These are phyloP conservation scores for Eimeria maxima DNA, from an alignment of 169 alveolate genomes.

Conservation along the genomic window DNA sequence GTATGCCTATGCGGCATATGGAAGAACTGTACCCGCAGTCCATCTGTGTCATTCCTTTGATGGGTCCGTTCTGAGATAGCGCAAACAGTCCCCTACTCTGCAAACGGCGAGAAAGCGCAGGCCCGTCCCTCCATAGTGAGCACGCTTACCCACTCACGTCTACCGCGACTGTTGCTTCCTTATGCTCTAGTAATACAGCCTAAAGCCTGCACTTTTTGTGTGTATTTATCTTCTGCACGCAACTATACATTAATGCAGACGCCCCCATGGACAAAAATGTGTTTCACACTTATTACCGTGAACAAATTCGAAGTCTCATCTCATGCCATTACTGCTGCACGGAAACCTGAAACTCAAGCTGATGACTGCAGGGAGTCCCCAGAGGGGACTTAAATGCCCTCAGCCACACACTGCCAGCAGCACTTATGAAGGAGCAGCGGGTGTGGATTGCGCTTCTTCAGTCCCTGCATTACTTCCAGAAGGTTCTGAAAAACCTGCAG, in stretches of 20 bases:
- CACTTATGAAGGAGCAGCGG: conserved; percentile 30
- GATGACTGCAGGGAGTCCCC: not conserved
- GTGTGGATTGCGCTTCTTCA: conserved; percentile 6
- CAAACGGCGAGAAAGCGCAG: not conserved
- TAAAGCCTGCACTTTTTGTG: not conserved
- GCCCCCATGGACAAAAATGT: not conserved
- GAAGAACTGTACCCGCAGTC: not conserved
- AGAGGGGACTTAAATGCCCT: not conserved
- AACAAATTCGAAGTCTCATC: not conserved
- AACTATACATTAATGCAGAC: not conserved
- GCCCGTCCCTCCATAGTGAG: not conserved
- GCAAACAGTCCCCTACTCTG: not conserved
- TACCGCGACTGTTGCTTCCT: not conserved
- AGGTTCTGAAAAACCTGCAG: conserved; percentile 19
- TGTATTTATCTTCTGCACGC: not conserved
- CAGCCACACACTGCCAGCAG: not conserved
- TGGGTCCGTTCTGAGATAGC: not conserved
- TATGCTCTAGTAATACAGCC: not conserved
- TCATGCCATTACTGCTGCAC: not conserved
- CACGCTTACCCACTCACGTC: not conserved
- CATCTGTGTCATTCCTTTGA: not conserved
- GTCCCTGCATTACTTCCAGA: conserved; percentile 8
- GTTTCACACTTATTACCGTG: not conserved
- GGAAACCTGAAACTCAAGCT: not conserved
- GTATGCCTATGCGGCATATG: not conserved